Evolutionary conservation across 2,329 filamentous ascomycete genomes (phyloP).

Genomic region (Neoscytalidium dimidiatum): DNA sequence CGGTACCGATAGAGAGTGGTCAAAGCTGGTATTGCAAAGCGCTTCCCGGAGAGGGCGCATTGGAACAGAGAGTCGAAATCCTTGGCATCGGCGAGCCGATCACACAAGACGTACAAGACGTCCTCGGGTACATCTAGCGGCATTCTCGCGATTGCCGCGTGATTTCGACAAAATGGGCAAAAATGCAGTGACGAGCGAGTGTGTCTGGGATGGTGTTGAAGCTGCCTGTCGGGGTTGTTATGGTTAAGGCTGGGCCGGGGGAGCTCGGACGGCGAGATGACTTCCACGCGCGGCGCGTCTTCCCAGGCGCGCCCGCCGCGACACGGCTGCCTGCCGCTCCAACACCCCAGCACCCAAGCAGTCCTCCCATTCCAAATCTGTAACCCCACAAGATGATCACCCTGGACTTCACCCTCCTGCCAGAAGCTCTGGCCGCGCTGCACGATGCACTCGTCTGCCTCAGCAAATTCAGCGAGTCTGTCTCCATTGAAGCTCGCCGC

Average conservation of each 20-base stretch:
- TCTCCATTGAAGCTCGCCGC: constrained; percentile 71
- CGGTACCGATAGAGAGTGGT: constrained; percentile 64
- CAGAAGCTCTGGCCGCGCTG: constrained; percentile 69
- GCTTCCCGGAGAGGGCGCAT: constrained; percentile 57
- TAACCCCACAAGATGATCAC: constrained; percentile 41
- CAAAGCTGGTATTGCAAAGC: constrained; percentile 61
- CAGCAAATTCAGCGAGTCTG: constrained; percentile 77
- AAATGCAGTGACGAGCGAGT: not conserved
- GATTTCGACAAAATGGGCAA: not conserved
- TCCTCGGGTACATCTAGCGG: constrained; percentile 53
- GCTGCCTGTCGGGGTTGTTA: constrained; percentile 17
- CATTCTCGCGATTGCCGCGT: not conserved
- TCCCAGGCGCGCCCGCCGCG: not conserved
- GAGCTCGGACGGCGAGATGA: constrained; percentile 14
- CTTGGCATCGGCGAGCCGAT: constrained; percentile 56
- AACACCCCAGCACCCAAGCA: not conserved
- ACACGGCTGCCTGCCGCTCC: not conserved
- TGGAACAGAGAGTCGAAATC: constrained; percentile 64
- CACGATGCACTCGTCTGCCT: constrained; percentile 75
- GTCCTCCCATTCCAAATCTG: not conserved
- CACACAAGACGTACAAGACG: constrained; percentile 62
- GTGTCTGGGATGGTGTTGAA: constrained; percentile 19
- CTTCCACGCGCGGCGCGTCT: constrained; percentile 4
- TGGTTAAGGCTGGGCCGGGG: not conserved
- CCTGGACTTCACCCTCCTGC: constrained; percentile 71